Evolutionary conservation across 2,329 filamentous ascomycete genomes (phyloP), one percentile per base, ranked within the genome.

Genomic region (Sarocladium kiliense): DNA sequence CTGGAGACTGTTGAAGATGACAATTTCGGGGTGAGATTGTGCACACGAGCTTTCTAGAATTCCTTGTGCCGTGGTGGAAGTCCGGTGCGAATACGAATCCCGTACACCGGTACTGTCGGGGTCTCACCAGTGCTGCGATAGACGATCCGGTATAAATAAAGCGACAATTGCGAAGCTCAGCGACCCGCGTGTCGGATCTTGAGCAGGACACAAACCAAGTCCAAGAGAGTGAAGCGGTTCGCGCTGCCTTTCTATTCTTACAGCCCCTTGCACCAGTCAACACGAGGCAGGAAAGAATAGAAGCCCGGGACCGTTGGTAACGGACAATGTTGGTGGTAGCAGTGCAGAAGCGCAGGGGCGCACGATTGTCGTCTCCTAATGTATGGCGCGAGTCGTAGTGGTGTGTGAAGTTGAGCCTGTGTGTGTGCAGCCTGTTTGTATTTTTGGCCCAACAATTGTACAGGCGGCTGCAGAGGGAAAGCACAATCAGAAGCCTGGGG

Each of bases 1-100:
- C 11, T 27, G 5, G 12, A 49, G 44, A 19, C 44, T 10, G 7
- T 10, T 18, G 27, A 32, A 32, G 27, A 36, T 51, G 27, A 5
- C 18, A 51, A 51, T 51, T 23, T 47, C 26, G 30, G 47, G 47
- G n/a, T 51, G 47, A 34, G 30, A 51, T 51, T 51, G 27, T 16
- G 18, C 47, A 27, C 47, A 27, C 11, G 47, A 27, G 27, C 6
- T 45, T 23, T 12, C 30, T 23, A 10, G 6, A 23, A 51, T n/a
- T 32, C 26, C 44, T 49, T n/a, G n/a, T n/a, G 30, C 47, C 47
- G 47, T 36, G 4, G 26, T 36, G 30, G 30, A 51, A 12, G 3
- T 23, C n/a, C n/a, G 26, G 26, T 34, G 30, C 47, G 47, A 51
- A 51, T 51, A 51, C 47, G 47, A 51, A 27, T n/a, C 23, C 25